Percentiles rank a stretch among this genome's conserved stretches.
Evolutionary conservation across 208 protist genomes (phyloP).

Genomic region (Acanthamoeba triangularis): DNA sequence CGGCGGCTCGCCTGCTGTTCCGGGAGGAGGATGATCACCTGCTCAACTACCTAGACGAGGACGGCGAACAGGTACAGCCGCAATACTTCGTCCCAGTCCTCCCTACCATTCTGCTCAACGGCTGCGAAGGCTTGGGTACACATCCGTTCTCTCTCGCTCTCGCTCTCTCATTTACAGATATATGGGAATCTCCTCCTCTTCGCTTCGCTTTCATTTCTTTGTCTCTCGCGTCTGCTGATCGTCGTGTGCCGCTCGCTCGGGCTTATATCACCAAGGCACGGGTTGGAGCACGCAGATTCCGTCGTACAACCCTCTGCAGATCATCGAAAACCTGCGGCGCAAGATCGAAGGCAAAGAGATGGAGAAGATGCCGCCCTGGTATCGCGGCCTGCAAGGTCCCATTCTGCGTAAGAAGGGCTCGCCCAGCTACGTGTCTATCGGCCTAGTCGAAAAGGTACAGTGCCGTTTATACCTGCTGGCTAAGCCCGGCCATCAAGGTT

Average conservation of each 20-base stretch:
- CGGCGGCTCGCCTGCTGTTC: slow-evolving; percentile 97
- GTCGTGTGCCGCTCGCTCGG: no score
- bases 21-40: slow-evolving; percentile 98
- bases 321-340: slow-evolving; percentile 94
- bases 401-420: not conserved
- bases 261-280: slow-evolving; percentile 92
- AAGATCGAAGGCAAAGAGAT: slow-evolving; percentile 92
- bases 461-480: no score
- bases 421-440: not conserved
- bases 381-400: slow-evolving; percentile 96
- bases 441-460: slow-evolving; percentile 8
- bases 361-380: slow-evolving; percentile 97
- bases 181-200: no score
- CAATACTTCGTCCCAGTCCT: slow-evolving; percentile 99
- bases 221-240: no score
- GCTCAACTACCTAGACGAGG: slow-evolving; percentile 99
- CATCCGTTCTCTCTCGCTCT: not conserved
- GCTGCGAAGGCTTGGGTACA: slow-evolving; percentile 97
- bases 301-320: slow-evolving; percentile 98
- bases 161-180: not conserved
- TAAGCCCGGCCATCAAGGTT: no score
- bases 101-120: slow-evolving; percentile 99
- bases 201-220: no score
- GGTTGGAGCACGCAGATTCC: slow-evolving; percentile 99
- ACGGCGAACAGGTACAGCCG: slow-evolving; percentile 99